A percentile compares a stretch with the other conserved stretches of the same genome.
Conservation (phyloP, 228 moss, liverwort and hornwort species). For the Sphagnum fallax region DNA sequence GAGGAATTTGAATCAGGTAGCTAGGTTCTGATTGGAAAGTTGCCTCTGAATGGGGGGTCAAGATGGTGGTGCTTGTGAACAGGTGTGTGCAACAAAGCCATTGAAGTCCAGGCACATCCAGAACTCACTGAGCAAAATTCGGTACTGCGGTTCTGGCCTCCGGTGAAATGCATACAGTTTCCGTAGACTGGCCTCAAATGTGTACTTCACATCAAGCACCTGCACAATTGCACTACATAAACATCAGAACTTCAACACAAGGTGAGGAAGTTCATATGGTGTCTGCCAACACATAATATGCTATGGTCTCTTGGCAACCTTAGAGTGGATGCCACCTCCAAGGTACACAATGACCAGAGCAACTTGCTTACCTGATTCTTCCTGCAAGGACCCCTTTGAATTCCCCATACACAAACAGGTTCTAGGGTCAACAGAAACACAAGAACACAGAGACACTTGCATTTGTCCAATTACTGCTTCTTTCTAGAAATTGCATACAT, state of each 20-base stretch:
- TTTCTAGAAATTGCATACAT: not conserved
- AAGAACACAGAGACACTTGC: not conserved
- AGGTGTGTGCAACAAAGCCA: constrained; percentile 31
- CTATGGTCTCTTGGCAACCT: not conserved
- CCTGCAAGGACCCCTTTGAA: not conserved
- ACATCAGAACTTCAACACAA: not conserved
- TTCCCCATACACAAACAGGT: not conserved
- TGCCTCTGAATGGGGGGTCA: no score
- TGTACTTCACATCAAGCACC: constrained; percentile 67
- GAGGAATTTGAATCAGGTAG: no score
- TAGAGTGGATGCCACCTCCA: not conserved
- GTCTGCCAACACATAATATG: not conserved
- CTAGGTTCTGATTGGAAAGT: no score
- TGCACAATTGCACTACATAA: constrained; percentile 20
- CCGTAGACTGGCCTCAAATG: constrained; percentile 61
- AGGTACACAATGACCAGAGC: not conserved
- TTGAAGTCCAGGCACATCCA: constrained; percentile 97
- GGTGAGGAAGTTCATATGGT: not conserved
- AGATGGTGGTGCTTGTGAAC: no score
- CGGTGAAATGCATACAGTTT: constrained; percentile 45
- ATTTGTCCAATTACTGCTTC: not conserved
- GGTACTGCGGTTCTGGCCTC: constrained; percentile 69
- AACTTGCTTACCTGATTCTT: no score
- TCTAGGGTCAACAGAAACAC: not conserved
- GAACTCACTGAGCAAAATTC: constrained; percentile 62